Evolutionary conservation across 2,329 filamentous ascomycete genomes (phyloP), one percentile per base, ranked within the genome.

Genomic region (Colletotrichum gigasporum): DNA sequence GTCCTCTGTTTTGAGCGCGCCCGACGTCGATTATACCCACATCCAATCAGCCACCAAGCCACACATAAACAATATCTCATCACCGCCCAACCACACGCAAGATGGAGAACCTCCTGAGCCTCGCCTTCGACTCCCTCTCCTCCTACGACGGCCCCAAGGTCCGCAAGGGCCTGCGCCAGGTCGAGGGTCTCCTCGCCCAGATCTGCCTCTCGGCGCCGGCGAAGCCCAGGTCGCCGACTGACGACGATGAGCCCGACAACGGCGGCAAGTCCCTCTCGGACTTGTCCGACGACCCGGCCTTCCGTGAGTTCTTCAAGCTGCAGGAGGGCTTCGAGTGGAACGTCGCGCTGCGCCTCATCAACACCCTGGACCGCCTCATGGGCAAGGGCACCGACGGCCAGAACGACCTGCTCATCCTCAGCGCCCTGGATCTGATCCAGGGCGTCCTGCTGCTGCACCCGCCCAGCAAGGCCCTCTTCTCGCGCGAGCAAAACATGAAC

Each of bases 251-350:
- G 28, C 53, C 58, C 20, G 35, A 69, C 71, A 18, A 69, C 45
- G 68, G 59, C 69, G 71, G 81, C 54, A 94, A 92, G 78, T 83
- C 84, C 12, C 84, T 97, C 51, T 81, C 82, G 20, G 90, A 93
- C 61, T 80, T 97, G 67, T 85, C 87, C 52, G 87, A 90, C 68
- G 96, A 98, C 77, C 93, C 92, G 18, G 95, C 94, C 18, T 98
- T 97, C 75, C 85, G 93, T 69, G 94, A 97, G 78, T 98, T 98
- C 82, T 97, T 97, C 83, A 93, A 97, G 76, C 78, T 98, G 69
- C 96, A 99, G 77, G 94, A 98, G 74, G 93, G 94, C 3, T 99
- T 99, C 75, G 93, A 98, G 80, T 98, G 94, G 92, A 99, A 99
- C 80, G 93, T 98, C 58, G 91, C 93, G 12, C 89, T 93, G 79